phyloP scores from a whole-genome alignment of 106 monocot genomes.

The Allium sativum region DNA sequence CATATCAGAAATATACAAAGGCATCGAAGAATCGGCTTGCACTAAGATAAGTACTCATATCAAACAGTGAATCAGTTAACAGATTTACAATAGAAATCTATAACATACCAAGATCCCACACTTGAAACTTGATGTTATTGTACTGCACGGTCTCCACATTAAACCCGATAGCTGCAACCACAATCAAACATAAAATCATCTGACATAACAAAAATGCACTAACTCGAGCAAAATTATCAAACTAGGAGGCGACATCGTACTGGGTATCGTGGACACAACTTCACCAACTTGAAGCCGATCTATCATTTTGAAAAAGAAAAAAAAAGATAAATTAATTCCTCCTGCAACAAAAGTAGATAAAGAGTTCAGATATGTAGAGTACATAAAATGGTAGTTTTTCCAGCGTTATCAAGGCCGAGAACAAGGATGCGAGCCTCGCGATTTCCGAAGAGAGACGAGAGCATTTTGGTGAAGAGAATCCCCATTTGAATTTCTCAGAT shows the following conservation, averaged over 20 bases:
- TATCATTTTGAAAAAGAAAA: slow-evolving; percentile 17
- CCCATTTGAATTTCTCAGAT: slow-evolving; percentile 62
- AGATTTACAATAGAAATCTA: neutral
- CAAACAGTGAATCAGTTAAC: no score
- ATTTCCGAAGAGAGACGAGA: slow-evolving; percentile 89
- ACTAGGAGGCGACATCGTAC: slow-evolving; percentile 10
- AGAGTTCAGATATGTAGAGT: neutral
- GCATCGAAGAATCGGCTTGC: no score
- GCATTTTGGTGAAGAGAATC: slow-evolving; percentile 85
- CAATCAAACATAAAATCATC: slow-evolving; percentile 5
- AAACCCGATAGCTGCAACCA: slow-evolving; percentile 81
- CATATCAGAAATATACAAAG: no score
- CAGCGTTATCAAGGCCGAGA: slow-evolving; percentile 99
- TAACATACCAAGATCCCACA: slow-evolving; percentile 93
- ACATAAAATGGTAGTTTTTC: slow-evolving; percentile 98
- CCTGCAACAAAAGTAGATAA: neutral
- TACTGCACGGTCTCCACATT: slow-evolving; percentile 99
- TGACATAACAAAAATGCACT: neutral
- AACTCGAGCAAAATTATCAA: slow-evolving; percentile 4
- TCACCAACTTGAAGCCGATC: slow-evolving; percentile 99
- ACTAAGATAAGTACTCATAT: no score
- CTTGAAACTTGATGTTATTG: slow-evolving; percentile 97
- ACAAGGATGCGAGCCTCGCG: slow-evolving; percentile 97
- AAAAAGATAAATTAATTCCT: neutral
- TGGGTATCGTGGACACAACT: slow-evolving; percentile 94